These are phyloP conservation scores for Blastobotrys arbuscula DNA, from an alignment of 1,139 yeast genomes.

Conservation along the genomic window DNA sequence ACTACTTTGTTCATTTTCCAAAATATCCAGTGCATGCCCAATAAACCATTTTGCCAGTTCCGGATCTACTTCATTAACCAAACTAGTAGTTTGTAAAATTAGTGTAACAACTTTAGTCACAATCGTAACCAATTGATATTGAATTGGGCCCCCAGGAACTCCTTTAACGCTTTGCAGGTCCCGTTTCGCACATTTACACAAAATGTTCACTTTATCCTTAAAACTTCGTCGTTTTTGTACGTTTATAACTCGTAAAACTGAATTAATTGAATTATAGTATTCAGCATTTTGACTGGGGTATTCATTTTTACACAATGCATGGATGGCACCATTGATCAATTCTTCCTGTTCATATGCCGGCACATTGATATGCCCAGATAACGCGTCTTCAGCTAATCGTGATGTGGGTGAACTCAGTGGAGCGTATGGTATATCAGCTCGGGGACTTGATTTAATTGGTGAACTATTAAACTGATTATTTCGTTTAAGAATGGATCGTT, in stretches of 20 bases:
- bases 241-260: slow-evolving; percentile 16
- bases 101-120: slow-evolving; percentile 25
- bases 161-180: slow-evolving; percentile 20
- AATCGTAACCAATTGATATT: slow-evolving; percentile 21
- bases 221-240: slow-evolving; percentile 14
- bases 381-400: slow-evolving; percentile 10
- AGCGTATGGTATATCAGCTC: neutral
- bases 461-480: neutral
- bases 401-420: slow-evolving; percentile 4
- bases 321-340: slow-evolving; percentile 21
- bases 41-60: slow-evolving; percentile 24
- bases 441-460: slow-evolving; percentile 7
- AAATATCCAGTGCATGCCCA: slow-evolving; percentile 21
- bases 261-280: slow-evolving; percentile 22
- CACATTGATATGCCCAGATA: slow-evolving; percentile 9
- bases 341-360: slow-evolving; percentile 9
- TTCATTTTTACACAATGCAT: slow-evolving; percentile 16
- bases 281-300: slow-evolving; percentile 16
- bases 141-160: slow-evolving; percentile 16
- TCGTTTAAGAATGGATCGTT: slow-evolving; percentile 15
- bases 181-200: slow-evolving; percentile 21
- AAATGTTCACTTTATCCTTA: slow-evolving; percentile 16
- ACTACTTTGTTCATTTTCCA: slow-evolving; percentile 20
- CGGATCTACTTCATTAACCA: slow-evolving; percentile 22
- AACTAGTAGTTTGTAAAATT: slow-evolving; percentile 15